Base-by-base conservation (phyloP, 257 asterid species). In the Verbena officinalis region DNA sequence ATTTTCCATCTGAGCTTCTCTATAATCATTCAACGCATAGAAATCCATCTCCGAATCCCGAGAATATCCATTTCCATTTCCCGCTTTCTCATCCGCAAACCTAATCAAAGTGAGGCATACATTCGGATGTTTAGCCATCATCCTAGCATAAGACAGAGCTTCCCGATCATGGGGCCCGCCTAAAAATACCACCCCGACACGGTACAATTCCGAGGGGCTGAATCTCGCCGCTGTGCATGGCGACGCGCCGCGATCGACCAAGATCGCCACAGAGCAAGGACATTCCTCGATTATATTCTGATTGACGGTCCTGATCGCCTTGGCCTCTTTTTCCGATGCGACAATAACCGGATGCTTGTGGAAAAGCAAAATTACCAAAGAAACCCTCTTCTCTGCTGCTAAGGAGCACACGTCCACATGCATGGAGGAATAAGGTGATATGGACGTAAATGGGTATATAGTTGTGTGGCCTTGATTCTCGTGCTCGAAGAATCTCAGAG, bases 151-250 rank as follows among this genome's bases (percentile, higher is more conserved):
- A 2, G 83, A 74, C 59, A 79, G 27, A 12, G 85, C 83, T 27
- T 82, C 88, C 5, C 84, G 63, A 24, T 82, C 88, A 38, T 82
- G 84, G 0, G 68, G 34, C 9, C 88, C 88, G 6, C 88, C 84
- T 2, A 82, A 3, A 51, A 76, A 82, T 20, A 79, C 20, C 8
- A 82, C 73, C 1, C 77, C 81, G 0, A 78, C 55, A 0, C 55
- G 68, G 43, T 55, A 73, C 1, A 70, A 15, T 0, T 8, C 52
- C 12, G 16, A 3, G 1, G 4, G 58, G 4, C 48, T 13, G 22
- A 24, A n/a, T 1, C n/a, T 52, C 7, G 64, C 3, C 6, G 50
- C 23, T 20, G 43, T 16, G 40, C 56, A 16, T 1, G 49, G 38
- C 43, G 50, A 30, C 1, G 68, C 48, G 0, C 59, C 70, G 9